Evolutionary conservation across 208 protist genomes (phyloP).

Genomic region (Crithidia fasciculata): DNA sequence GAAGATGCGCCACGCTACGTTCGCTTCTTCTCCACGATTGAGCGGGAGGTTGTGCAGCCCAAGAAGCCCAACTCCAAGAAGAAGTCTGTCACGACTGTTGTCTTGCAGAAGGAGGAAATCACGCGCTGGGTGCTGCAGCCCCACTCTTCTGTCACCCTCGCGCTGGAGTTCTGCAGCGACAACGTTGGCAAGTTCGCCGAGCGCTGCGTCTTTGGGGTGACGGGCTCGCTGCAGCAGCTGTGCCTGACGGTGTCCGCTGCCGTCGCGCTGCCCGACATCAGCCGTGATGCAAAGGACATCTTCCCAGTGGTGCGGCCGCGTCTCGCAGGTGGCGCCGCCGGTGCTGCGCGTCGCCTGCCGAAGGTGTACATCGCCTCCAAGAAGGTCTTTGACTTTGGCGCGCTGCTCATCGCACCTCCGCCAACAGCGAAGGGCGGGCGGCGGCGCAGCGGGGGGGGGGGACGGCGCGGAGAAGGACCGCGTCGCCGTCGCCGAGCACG

Average conservation of each 20-base stretch:
- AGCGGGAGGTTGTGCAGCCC: conserved; percentile 54
- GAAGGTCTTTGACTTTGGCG: conserved; percentile 94
- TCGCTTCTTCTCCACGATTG: conserved; percentile 77
- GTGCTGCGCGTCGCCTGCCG: conserved; percentile 23
- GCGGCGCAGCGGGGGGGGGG: conserved; percentile 35
- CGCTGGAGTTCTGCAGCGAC: conserved; percentile 85
- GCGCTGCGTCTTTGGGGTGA: conserved; percentile 80
- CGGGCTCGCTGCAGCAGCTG: conserved; percentile 75
- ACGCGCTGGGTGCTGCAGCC: conserved; percentile 89
- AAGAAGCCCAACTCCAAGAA: conserved; percentile 49
- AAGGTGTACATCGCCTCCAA: conserved; percentile 74
- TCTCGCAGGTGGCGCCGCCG: not conserved
- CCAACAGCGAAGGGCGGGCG: conserved; percentile 35
- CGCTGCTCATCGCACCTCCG: conserved; percentile 84
- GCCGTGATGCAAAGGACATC: conserved; percentile 82
- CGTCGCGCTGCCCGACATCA: conserved; percentile 86
- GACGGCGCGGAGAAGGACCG: conserved; percentile 1
- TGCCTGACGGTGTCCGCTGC: conserved; percentile 50
- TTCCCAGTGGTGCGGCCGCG: conserved; percentile 70
- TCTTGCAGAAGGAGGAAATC: conserved; percentile 56
- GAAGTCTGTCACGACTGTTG: conserved; percentile 23
- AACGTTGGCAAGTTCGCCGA: conserved; percentile 38
- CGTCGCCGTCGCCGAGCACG: not conserved
- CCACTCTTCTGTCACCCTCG: conserved; percentile 62
- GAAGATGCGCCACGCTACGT: conserved; percentile 38